Evolutionary conservation across 768 basidiomycete species (phyloP).

Genomic region (Plicaturopsis crispa): DNA sequence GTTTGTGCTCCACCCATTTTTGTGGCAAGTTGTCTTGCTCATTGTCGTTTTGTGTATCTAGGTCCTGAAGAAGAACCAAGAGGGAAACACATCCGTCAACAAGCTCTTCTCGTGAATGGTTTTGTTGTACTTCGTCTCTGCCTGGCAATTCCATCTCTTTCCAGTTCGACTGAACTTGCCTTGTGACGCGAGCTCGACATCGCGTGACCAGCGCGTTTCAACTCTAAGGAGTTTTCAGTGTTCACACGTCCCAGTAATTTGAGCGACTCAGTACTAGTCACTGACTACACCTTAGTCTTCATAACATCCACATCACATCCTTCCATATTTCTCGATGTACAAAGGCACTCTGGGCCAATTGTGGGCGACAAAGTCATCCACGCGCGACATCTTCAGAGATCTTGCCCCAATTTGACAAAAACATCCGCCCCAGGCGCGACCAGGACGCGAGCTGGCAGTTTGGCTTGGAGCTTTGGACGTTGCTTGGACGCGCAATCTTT

Average conservation of each 20-base stretch:
- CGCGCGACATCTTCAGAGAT: too few relatives aligned
- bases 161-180: neutral
- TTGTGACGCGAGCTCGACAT: neutral
- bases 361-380: too few relatives aligned
- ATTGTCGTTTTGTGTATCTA: slow-evolving; percentile 14
- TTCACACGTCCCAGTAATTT: neutral
- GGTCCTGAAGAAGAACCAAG: slow-evolving; percentile 95
- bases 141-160: slow-evolving; percentile 1
- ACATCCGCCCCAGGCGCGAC: neutral
- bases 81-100: slow-evolving; percentile 89
- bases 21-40: neutral
- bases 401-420: too few relatives aligned
- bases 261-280: neutral
- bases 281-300: neutral
- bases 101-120: slow-evolving; percentile 78
- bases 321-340: too few relatives aligned
- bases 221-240: neutral
- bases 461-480: too few relatives aligned
- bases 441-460: neutral
- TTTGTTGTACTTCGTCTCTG: neutral
- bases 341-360: too few relatives aligned
- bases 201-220: neutral
- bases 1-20: slow-evolving; percentile 28
- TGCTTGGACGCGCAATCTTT: too few relatives aligned
- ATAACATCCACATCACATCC: too few relatives aligned